phyloP scores from a whole-genome alignment of 2,329 filamentous ascomycete genomes.

The Chaetomiaceae sp. region DNA sequence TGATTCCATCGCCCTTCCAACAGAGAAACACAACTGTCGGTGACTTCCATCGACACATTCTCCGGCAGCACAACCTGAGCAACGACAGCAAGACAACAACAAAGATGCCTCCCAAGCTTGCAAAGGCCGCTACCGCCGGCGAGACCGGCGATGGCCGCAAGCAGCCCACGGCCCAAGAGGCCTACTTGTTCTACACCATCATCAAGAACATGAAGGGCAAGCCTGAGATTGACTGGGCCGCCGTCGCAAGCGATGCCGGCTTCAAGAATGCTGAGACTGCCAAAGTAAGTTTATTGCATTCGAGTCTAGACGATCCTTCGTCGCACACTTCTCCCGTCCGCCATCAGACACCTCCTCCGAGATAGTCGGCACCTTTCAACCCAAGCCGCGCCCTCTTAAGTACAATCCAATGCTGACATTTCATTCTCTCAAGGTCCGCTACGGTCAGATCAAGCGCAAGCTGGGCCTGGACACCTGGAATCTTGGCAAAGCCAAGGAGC shows the following conservation, averaged over 20 bases:
- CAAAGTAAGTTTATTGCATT: slow-evolving; percentile 32
- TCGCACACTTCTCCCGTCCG: not conserved
- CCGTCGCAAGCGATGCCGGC: slow-evolving; percentile 38
- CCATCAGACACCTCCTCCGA: not conserved
- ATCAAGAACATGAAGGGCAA: slow-evolving; percentile 41
- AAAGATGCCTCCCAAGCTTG: slow-evolving; percentile 7
- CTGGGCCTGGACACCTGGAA: slow-evolving; percentile 34
- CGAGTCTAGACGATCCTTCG: not conserved
- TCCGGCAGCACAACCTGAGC: not conserved
- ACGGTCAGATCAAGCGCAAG: slow-evolving; percentile 47
- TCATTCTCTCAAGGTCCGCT: slow-evolving; percentile 38
- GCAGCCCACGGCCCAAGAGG: slow-evolving; percentile 38
- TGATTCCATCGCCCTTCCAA: not conserved
- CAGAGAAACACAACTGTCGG: not conserved
- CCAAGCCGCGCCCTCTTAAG: no score
- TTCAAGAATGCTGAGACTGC: slow-evolving; percentile 46
- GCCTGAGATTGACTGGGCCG: slow-evolving; percentile 46
- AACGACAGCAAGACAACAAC: not conserved
- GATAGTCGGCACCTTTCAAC: no score
- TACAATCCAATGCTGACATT: not conserved
- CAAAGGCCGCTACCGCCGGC: not conserved
- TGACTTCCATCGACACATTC: not conserved
- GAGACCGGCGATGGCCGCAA: slow-evolving; percentile 8
- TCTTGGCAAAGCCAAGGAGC: not conserved
- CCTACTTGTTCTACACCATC: slow-evolving; percentile 35